Conservation (phyloP, 2,329 filamentous ascomycete species). For the Eutypa lata region DNA sequence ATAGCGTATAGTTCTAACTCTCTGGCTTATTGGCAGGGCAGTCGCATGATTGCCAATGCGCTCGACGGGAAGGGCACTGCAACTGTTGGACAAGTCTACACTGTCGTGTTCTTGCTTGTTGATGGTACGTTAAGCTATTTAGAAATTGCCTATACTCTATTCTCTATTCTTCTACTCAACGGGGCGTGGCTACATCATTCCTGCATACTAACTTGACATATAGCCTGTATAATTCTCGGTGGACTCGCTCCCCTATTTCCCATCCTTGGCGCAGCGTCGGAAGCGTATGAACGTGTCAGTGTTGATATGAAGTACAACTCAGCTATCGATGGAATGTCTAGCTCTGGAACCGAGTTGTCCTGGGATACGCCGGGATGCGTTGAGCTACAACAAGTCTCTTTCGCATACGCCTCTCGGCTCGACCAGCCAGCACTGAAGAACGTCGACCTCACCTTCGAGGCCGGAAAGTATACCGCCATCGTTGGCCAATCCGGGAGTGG, state of each 20-base stretch:
- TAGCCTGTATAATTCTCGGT: constrained; percentile 59
- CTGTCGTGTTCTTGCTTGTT: constrained; percentile 51
- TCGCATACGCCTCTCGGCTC: constrained; percentile 42
- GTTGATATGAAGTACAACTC: constrained; percentile 54
- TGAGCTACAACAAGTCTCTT: constrained; percentile 34
- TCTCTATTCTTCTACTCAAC: not conserved
- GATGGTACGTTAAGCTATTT: constrained; percentile 32
- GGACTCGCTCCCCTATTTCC: constrained; percentile 62
- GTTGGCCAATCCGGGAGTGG: constrained; percentile 38
- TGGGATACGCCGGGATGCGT: constrained; percentile 10
- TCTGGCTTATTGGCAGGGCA: constrained; percentile 67
- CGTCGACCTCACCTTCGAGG: constrained; percentile 23
- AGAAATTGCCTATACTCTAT: constrained; percentile 22
- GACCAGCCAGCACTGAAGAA: constrained; percentile 21
- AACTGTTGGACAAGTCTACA: constrained; percentile 38
- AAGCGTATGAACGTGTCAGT: constrained; percentile 55
- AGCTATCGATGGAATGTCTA: constrained; percentile 29
- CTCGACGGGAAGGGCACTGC: constrained; percentile 24
- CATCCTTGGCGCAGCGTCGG: constrained; percentile 55
- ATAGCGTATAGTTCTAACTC: constrained; percentile 66
- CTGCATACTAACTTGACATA: constrained; percentile 15
- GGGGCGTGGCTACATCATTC: not conserved
- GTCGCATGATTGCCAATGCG: constrained; percentile 41
- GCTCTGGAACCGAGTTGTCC: constrained; percentile 3
- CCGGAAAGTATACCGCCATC: constrained; percentile 36